Evolutionary conservation across 2,329 filamentous ascomycete species (phyloP).

Genomic region (Colletotrichum lindemuthianum): DNA sequence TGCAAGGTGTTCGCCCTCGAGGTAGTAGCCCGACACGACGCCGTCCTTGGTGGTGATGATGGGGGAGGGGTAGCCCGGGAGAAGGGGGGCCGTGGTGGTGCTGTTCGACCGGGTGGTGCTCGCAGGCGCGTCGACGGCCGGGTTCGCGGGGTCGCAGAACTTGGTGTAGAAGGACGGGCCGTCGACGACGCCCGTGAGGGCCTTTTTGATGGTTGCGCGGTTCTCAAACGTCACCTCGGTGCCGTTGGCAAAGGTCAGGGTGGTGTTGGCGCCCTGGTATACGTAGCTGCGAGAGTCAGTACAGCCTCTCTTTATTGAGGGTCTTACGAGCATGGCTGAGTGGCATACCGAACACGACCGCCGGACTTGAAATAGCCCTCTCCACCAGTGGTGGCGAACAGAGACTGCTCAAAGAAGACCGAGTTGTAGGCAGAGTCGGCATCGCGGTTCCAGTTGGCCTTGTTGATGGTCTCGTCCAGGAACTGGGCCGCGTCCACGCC

Average conservation of each 20-base stretch:
- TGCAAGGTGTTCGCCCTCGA: conserved; percentile 46
- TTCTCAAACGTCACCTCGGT: conserved; percentile 45
- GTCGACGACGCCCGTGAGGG: conserved; percentile 44
- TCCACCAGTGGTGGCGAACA: conserved; percentile 34
- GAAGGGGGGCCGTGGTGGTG: not conserved
- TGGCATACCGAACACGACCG: conserved; percentile 40
- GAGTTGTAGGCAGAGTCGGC: conserved; percentile 49
- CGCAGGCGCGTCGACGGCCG: conserved; percentile 1
- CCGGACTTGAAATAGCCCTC: conserved; percentile 45
- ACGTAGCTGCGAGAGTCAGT: conserved; percentile 26
- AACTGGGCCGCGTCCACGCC: conserved; percentile 39
- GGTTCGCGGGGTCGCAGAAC: conserved; percentile 43
- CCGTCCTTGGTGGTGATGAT: conserved; percentile 40
- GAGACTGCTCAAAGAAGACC: conserved; percentile 46
- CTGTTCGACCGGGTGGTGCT: conserved; percentile 11
- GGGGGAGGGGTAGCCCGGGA: conserved; percentile 42
- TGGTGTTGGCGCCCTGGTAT: conserved; percentile 47
- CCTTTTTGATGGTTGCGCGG: conserved; percentile 41
- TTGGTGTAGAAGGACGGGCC: conserved; percentile 46
- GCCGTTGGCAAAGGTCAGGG: conserved; percentile 50
- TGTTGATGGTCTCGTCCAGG: conserved; percentile 37
- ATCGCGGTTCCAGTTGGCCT: conserved; percentile 40
- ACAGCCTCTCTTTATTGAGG: no score
- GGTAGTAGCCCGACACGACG: conserved; percentile 46
- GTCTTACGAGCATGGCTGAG: not conserved